Percentiles rank a stretch among this genome's conserved stretches.
Evolutionary conservation across 805 yeast genomes (phyloP).

Genomic region (Naumovozyma castellii): DNA sequence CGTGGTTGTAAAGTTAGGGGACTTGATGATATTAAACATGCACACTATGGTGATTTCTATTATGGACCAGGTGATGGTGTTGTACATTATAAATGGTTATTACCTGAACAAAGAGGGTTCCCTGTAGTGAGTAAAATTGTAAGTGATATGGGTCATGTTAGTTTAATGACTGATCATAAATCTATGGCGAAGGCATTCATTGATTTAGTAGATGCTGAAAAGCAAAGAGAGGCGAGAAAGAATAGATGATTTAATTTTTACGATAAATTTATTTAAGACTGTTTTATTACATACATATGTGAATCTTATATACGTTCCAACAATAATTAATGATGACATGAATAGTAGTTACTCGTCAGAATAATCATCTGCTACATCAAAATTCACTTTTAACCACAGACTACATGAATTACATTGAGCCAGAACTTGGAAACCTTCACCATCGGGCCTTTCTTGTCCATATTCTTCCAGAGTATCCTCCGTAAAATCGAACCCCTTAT

Average conservation of each 20-base stretch:
- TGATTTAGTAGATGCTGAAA: constrained; percentile 54
- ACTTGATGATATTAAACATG: constrained; percentile 52
- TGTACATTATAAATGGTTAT: constrained; percentile 68
- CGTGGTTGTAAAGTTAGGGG: constrained; percentile 65
- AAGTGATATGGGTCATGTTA: constrained; percentile 67
- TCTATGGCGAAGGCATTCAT: constrained; percentile 63
- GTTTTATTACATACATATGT: not conserved
- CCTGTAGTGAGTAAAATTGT: constrained; percentile 60
- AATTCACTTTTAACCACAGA: constrained; percentile 70
- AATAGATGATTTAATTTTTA: not conserved
- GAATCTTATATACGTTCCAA: too few relatives aligned
- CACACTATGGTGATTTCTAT: constrained; percentile 64
- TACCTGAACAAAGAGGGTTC: constrained; percentile 72
- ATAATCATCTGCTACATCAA: constrained; percentile 37
- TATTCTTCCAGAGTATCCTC: constrained; percentile 53
- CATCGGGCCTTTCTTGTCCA: constrained; percentile 32
- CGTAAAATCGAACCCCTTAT: constrained; percentile 44
- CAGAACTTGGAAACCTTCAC: constrained; percentile 47
- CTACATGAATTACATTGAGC: constrained; percentile 81
- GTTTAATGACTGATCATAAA: constrained; percentile 62
- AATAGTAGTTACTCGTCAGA: too few relatives aligned
- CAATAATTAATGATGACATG: too few relatives aligned
- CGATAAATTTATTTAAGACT: not conserved
- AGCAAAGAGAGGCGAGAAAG: constrained; percentile 7
- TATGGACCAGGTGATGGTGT: constrained; percentile 95